Evolutionary conservation across 2,329 filamentous ascomycete species (phyloP).

Genomic region (Cercospora sp.): DNA sequence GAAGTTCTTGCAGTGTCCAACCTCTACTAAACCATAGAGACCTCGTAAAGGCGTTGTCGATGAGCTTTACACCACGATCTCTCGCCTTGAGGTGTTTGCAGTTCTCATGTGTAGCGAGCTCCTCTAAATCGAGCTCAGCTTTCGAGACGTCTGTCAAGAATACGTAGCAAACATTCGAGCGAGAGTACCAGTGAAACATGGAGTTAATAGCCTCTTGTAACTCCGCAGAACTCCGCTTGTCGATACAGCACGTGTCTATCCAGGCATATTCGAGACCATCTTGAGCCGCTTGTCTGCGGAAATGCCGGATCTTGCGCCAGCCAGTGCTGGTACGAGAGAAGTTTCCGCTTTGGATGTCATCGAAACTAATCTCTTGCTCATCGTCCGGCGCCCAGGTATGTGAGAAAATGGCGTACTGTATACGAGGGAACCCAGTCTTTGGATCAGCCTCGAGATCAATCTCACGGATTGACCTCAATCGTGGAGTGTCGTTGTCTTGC

Average conservation of each 20-base stretch:
- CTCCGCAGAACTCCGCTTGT: background rate
- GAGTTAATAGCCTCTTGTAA: background rate
- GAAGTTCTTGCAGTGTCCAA: background rate
- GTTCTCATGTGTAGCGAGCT: background rate
- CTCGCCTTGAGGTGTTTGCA: background rate
- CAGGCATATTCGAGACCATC: background rate
- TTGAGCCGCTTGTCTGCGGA: background rate
- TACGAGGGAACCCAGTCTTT: background rate
- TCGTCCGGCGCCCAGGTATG: constrained; percentile 2
- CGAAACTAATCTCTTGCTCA: background rate
- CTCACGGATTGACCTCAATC: background rate
- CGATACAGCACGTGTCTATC: constrained; percentile 7
- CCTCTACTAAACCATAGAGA: background rate
- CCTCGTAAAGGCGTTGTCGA: background rate
- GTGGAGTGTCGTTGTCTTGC: background rate
- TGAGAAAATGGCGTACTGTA: constrained; percentile 2
- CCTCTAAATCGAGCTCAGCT: background rate
- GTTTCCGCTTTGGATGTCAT: background rate
- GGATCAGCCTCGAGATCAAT: background rate
- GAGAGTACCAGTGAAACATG: background rate
- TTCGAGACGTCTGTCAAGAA: background rate
- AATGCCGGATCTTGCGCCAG: background rate
- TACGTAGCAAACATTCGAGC: background rate
- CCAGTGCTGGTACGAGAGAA: background rate
- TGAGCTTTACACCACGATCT: background rate